Conservation (phyloP, 768 basidiomycete species). For the Cytidiella melzeri region DNA sequence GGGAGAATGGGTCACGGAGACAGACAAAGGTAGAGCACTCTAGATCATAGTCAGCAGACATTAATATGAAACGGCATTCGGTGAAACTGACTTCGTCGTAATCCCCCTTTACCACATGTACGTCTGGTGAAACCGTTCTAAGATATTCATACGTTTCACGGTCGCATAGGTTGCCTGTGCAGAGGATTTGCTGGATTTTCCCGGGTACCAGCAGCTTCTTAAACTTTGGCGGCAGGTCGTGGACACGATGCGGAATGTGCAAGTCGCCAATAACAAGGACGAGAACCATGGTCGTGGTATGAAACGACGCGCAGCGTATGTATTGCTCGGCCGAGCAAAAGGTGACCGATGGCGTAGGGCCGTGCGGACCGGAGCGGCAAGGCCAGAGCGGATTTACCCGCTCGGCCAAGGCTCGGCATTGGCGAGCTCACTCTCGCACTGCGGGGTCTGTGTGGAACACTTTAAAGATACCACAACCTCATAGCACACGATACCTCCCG, state of each 20-base stretch:
- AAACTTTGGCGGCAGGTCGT: constrained; percentile 94
- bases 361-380: not conserved
- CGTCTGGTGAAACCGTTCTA: constrained; percentile 88
- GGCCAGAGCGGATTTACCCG: not conserved
- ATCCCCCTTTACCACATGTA: constrained; percentile 88
- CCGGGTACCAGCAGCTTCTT: constrained; percentile 87
- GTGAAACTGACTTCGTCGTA: constrained; percentile 76
- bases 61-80: not conserved
- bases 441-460: not conserved
- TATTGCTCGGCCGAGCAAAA: no score
- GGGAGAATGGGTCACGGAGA: constrained; percentile 74
- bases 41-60: constrained; percentile 32
- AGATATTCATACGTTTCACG: constrained; percentile 97
- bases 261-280: constrained; percentile 97
- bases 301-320: not conserved
- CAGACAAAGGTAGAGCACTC: constrained; percentile 70
- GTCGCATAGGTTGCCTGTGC: constrained; percentile 97
- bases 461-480: not conserved
- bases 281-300: constrained; percentile 59
- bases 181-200: constrained; percentile 96
- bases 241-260: constrained; percentile 85
- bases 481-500: not conserved
- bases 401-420: not conserved
- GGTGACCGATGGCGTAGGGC: no score
- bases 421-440: no score